Conservation (phyloP, 2,329 filamentous ascomycete genomes). For the Tolypocladium inflatum region DNA sequence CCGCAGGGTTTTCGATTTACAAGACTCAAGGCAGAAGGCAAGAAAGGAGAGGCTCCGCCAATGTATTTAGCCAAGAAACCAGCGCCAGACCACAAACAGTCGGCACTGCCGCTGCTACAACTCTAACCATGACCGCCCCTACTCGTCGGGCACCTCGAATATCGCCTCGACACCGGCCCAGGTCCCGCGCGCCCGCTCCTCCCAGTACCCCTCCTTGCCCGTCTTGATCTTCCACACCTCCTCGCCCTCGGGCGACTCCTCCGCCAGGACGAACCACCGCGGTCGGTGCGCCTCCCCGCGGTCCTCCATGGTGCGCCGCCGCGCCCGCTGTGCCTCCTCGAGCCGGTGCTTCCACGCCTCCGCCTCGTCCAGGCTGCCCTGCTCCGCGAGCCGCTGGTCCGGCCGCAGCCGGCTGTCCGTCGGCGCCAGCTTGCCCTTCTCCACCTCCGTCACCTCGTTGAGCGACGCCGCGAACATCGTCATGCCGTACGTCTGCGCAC, state of each 20-base stretch:
- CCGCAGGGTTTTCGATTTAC: not conserved
- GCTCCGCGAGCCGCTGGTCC: constrained; percentile 78
- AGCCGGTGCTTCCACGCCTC: constrained; percentile 75
- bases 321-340: constrained; percentile 73
- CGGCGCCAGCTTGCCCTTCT: constrained; percentile 62
- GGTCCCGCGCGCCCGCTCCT: constrained; percentile 59
- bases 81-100: not conserved
- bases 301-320: constrained; percentile 68
- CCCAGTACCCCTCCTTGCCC: constrained; percentile 90
- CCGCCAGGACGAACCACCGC: constrained; percentile 73
- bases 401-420: constrained; percentile 80
- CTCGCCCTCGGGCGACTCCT: constrained; percentile 48
- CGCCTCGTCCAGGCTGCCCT: constrained; percentile 71
- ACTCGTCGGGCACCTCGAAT: constrained; percentile 26
- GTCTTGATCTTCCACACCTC: constrained; percentile 67
- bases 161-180: constrained; percentile 53
- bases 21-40: not conserved
- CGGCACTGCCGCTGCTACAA: not conserved
- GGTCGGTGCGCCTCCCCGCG: constrained; percentile 63
- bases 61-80: not conserved
- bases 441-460: constrained; percentile 79
- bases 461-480: constrained; percentile 77
- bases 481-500: constrained; percentile 74
- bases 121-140: constrained; percentile 4
- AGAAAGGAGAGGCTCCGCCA: not conserved